Conservation (phyloP, 2,329 filamentous ascomycete genomes). For the Colletotrichum lupini region DNA sequence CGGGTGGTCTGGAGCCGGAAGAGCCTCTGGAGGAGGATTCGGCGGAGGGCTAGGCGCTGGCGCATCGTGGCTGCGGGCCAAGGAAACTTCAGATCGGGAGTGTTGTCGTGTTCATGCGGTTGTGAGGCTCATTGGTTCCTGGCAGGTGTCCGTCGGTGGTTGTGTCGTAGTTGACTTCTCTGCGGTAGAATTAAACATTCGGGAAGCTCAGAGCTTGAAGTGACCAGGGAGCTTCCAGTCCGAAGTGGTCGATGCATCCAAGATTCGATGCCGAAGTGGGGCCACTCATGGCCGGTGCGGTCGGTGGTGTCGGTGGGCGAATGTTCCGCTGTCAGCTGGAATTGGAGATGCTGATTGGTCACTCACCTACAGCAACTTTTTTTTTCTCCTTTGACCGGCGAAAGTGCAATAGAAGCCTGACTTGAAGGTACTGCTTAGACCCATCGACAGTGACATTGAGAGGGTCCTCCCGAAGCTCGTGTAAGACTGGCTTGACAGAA, state of each 20-base stretch:
- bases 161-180: neutral
- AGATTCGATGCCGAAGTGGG: neutral
- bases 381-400: neutral
- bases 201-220: neutral
- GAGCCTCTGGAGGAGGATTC: constrained; percentile 42
- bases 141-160: neutral
- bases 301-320: constrained; percentile 2
- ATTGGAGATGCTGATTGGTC: neutral
- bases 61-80: constrained; percentile 46
- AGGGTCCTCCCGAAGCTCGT: neutral
- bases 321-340: neutral
- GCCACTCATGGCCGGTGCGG: neutral
- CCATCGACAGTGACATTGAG: neutral
- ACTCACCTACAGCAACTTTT: constrained; percentile 13
- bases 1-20: constrained; percentile 33
- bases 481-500: neutral
- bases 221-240: neutral
- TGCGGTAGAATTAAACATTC: neutral
- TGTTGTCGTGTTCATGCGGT: neutral
- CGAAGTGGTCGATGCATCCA: neutral
- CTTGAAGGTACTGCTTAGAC: constrained; percentile 1
- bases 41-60: constrained; percentile 50
- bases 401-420: neutral
- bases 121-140: neutral
- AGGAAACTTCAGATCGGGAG: neutral